Conservation (phyloP, 352 stramenopile species). For the Globisporangium sylvaticum region DNA sequence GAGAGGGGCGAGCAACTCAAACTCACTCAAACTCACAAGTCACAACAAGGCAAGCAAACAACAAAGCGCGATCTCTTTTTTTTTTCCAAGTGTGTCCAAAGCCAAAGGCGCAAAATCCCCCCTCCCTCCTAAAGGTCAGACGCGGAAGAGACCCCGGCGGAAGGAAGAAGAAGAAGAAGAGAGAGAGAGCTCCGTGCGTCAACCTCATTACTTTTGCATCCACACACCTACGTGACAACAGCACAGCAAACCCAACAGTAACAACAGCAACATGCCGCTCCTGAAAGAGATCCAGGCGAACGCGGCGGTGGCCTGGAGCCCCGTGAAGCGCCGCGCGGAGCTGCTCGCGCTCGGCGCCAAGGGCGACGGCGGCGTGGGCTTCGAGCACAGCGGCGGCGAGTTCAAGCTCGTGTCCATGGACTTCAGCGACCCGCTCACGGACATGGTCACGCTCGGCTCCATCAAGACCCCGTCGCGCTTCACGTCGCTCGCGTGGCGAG, state of each 20-base stretch:
- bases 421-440: slow-evolving; percentile 66
- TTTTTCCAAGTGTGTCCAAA: not conserved
- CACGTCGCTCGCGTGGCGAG: slow-evolving; percentile 91
- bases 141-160: not conserved
- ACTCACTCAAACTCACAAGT: no score
- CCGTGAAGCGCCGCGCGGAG: slow-evolving; percentile 65
- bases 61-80: slow-evolving; percentile 8
- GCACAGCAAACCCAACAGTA: not conserved
- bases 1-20: not conserved
- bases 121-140: slow-evolving; percentile 8
- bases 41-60: not conserved
- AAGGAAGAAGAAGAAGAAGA: not conserved
- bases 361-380: slow-evolving; percentile 93
- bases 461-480: slow-evolving; percentile 93
- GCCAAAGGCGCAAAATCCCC: slow-evolving; percentile 12
- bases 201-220: not conserved
- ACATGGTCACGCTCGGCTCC: slow-evolving; percentile 73
- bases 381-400: slow-evolving; percentile 97
- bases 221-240: not conserved
- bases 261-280: slow-evolving; percentile 63
- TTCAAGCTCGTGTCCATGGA: slow-evolving; percentile 96
- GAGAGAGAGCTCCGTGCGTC: not conserved
- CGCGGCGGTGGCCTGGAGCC: slow-evolving; percentile 86
- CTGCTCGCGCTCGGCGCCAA: slow-evolving; percentile 89
- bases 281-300: slow-evolving; percentile 90